These are phyloP conservation scores for Fusarium paranaense DNA, from an alignment of 2,329 filamentous ascomycete species.

Conservation along the genomic window DNA sequence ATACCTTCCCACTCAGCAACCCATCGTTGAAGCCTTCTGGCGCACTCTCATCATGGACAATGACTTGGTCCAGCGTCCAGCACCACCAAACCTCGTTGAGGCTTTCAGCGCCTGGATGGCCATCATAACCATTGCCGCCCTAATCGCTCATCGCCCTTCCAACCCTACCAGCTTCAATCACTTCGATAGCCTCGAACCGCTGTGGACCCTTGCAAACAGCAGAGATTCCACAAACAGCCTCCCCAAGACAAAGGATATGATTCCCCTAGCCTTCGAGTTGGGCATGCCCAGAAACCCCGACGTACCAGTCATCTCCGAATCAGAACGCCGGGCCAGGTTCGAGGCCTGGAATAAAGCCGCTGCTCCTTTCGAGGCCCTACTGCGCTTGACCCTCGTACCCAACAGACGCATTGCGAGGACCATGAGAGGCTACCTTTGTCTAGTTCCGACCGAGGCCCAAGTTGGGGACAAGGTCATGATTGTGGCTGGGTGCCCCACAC, in stretches of 20 bases:
- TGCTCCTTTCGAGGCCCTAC: constrained; percentile 28
- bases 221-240: constrained; percentile 31
- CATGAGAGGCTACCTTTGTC: constrained; percentile 32
- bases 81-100: constrained; percentile 18
- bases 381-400: constrained; percentile 24
- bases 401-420: constrained; percentile 32
- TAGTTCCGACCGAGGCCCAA: constrained; percentile 26
- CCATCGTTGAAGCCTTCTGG: constrained; percentile 44
- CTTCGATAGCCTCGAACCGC: constrained; percentile 33
- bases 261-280: constrained; percentile 23
- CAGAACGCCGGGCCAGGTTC: constrained; percentile 12
- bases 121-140: constrained; percentile 23
- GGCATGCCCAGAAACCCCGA: constrained; percentile 20
- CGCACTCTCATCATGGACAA: constrained; percentile 43
- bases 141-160: background rate
- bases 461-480: constrained; percentile 34
- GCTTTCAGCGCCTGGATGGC: constrained; percentile 33
- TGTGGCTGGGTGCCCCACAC: constrained; percentile 30
- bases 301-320: constrained; percentile 11
- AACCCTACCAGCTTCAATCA: constrained; percentile 27
- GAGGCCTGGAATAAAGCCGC: constrained; percentile 18
- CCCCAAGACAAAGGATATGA: constrained; percentile 26
- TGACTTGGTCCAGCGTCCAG: constrained; percentile 34
- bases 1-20: constrained; percentile 35
- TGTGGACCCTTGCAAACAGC: constrained; percentile 38